A percentile compares a stretch with the other conserved stretches of the same genome.
These are phyloP conservation scores for Allium fistulosum DNA, from an alignment of 106 monocot species.

Conservation along the genomic window DNA sequence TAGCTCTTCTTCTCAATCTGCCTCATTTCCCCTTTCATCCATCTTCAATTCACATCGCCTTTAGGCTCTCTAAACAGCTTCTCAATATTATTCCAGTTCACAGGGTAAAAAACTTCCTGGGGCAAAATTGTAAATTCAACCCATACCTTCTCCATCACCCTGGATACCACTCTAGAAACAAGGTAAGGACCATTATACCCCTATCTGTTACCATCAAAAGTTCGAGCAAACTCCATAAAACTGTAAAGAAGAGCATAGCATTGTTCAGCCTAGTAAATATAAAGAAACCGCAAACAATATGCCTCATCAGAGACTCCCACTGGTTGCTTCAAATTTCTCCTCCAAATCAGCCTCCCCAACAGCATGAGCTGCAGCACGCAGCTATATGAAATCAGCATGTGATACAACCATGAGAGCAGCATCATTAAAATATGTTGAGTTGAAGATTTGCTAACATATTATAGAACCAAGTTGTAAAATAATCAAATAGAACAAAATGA, in stretches of 20 bases:
- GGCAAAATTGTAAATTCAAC: constrained; percentile 37
- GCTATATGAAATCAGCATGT: no score
- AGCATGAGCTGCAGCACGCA: no score
- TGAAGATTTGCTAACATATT: no score
- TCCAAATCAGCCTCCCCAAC: no score
- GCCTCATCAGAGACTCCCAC: no score
- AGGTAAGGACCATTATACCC: constrained; percentile 84
- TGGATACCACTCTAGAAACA: constrained; percentile 51
- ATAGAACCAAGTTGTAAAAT: no score
- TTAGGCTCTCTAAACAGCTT: constrained; percentile 41
- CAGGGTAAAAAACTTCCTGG: constrained; percentile 67
- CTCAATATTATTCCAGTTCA: constrained; percentile 47
- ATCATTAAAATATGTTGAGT: no score
- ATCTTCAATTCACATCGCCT: constrained; percentile 14
- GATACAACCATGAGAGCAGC: no score
- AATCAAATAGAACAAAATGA: no score
- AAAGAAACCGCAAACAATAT: no score
- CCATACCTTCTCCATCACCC: constrained; percentile 19
- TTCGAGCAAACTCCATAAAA: constrained; percentile 57
- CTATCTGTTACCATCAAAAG: constrained; percentile 83
- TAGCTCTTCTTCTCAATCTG: constrained; percentile 37
- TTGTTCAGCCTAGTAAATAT: constrained; percentile 57
- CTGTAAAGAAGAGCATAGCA: constrained; percentile 56
- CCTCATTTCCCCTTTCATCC: constrained; percentile 35
- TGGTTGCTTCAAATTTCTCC: no score